Evolutionary conservation across 768 basidiomycete species (phyloP).

Genomic region (Boletellus sp.): DNA sequence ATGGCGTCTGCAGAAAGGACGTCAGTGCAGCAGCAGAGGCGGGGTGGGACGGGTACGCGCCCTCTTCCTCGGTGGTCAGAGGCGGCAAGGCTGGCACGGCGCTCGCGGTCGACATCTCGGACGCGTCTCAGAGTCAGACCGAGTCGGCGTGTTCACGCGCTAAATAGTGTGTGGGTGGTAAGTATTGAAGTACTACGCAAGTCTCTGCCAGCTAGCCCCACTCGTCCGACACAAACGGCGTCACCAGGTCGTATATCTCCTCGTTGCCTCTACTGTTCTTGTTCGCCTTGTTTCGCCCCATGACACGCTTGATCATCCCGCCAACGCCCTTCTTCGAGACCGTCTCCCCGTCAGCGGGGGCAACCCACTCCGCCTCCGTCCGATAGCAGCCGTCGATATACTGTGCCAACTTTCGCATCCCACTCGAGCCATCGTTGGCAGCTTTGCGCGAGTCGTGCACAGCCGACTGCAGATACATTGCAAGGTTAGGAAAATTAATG

Average conservation of each 20-base stretch:
- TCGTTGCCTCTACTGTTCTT: slow-evolving; percentile 60
- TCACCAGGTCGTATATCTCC: slow-evolving; percentile 78
- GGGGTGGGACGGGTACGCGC: slow-evolving; percentile 26
- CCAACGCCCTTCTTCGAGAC: slow-evolving; percentile 42
- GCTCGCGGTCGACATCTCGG: slow-evolving; percentile 9
- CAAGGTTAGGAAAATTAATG: slow-evolving; percentile 71
- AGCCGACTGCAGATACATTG: slow-evolving; percentile 69
- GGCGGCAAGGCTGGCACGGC: slow-evolving; percentile 38
- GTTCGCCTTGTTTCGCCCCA: slow-evolving; percentile 46
- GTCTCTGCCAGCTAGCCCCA: slow-evolving; percentile 52
- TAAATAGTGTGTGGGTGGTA: too few species aligned
- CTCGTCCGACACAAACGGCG: slow-evolving; percentile 76
- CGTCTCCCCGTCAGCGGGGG: slow-evolving; percentile 32
- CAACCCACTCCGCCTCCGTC: slow-evolving; percentile 29
- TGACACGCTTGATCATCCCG: slow-evolving; percentile 58
- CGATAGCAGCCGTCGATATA: slow-evolving; percentile 68
- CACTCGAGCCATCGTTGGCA: slow-evolving; percentile 54
- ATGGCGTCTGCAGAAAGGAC: slow-evolving; percentile 56
- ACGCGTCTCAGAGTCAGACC: background rate
- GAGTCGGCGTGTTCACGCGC: too few species aligned
- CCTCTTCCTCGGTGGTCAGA: slow-evolving; percentile 63
- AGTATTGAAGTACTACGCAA: background rate
- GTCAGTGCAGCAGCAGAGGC: slow-evolving; percentile 9
- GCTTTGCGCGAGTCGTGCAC: slow-evolving; percentile 66
- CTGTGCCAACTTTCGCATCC: slow-evolving; percentile 64